Base-by-base conservation (phyloP, 225 moss, liverwort and hornwort species). In the Physcomitrellopsis africana region DNA sequence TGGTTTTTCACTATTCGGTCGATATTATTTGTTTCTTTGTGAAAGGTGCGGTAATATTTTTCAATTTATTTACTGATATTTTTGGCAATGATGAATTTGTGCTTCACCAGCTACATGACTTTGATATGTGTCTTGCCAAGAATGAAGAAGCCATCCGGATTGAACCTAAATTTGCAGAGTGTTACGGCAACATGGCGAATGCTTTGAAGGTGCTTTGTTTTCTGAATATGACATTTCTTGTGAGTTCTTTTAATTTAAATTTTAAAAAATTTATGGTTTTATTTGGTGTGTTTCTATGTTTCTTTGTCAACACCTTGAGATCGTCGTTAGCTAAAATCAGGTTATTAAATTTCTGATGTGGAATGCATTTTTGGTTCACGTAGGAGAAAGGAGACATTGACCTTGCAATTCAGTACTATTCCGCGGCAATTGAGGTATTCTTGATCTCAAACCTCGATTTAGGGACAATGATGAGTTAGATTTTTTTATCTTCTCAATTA, bases 101-200 rank as follows among this genome's bases (percentile, higher is more conserved):
- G 32, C 32, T 69, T 41, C 48, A 13, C 61, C 85, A 99, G 95
- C 78, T 99, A 27, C 99, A 99, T 51, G 92, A 99, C 68, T 99
- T 95, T 78, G 99, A 99, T 71, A 92, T 93, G 79, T 99, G 95
- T 75, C 95, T 99, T 17, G 76, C 88, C 2, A 99, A 95, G 69
- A 99, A 99, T 46, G 89, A 95, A 71, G 95, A 99, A 70, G 99
- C 99, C 15, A 99, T 99, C 53, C 82, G 82, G 54, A 86, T 99
- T 46, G 95, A 99, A 61, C 99, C 99, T 27, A 91, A 99, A 62
- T 99, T 99, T 63, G 99, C 99, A 12, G 95, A 99, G 76, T 99
- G 95, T 82, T 99, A 95, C 74, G 93, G 99, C 58, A 99, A 99
- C 68, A 99, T 99, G 99, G 99, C 99, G 20, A 99, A 99, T 83